Conservation (phyloP, 2,329 filamentous ascomycete genomes). For the Leptographium radiaticola region DNA sequence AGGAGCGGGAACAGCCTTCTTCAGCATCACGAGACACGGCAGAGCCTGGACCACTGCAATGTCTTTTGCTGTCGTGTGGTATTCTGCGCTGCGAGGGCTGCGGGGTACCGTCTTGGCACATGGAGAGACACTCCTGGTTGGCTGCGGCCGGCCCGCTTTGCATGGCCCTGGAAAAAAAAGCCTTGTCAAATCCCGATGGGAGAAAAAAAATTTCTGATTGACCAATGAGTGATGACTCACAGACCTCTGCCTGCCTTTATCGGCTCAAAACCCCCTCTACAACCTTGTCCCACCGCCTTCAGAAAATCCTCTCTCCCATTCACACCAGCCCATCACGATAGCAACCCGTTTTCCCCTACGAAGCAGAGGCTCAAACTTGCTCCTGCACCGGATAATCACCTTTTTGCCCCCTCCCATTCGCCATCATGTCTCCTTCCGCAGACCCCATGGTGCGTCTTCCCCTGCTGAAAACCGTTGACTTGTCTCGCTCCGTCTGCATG, state of each 20-base stretch:
- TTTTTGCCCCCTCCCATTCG: neutral
- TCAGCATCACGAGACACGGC: too few relatives aligned
- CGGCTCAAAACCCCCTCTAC: conserved; percentile 7
- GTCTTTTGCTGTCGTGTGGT: too few relatives aligned
- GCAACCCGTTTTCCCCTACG: too few relatives aligned
- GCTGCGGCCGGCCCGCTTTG: neutral
- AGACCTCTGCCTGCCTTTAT: conserved; percentile 4
- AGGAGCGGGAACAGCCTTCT: too few relatives aligned
- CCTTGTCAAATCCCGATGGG: neutral
- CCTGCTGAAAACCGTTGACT: neutral
- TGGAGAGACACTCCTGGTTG: neutral
- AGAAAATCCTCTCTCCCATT: neutral
- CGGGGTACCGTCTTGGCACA: too few relatives aligned
- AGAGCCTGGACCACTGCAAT: too few relatives aligned
- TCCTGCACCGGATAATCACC: too few relatives aligned
- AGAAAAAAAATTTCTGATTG: conserved; percentile 9
- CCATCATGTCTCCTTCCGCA: conserved; percentile 11
- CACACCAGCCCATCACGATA: neutral
- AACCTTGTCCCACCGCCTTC: conserved; percentile 3
- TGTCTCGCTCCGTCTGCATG: too few relatives aligned
- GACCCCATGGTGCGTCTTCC: conserved; percentile 9
- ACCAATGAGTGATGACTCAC: conserved; percentile 13
- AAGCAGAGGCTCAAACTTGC: too few relatives aligned
- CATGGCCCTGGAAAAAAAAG: neutral
- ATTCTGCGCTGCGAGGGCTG: too few relatives aligned